phyloP scores from a whole-genome alignment of 202 grass and related monocot genomes.

The Schoenoplectus tabernaemontani region DNA sequence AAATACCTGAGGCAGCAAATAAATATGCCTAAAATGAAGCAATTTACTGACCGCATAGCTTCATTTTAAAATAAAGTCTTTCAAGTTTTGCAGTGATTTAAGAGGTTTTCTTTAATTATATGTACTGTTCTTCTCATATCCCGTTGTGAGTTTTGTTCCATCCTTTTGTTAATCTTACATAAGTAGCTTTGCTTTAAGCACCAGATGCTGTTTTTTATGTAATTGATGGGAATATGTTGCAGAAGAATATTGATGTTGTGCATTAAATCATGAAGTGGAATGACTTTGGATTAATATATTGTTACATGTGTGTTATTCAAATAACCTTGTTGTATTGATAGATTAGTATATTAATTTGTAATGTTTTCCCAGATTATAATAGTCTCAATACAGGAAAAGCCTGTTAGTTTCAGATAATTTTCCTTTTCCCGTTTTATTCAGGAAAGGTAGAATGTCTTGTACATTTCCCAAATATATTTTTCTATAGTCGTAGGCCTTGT shows the following conservation, averaged over 20 bases:
- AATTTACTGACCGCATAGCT: too few species aligned
- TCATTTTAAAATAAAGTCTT: conserved; percentile 5
- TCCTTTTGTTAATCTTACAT: not conserved
- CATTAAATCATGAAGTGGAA: not conserved
- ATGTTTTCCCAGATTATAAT: not conserved
- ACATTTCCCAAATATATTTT: not conserved
- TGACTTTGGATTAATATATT: not conserved
- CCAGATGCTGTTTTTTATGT: conserved; percentile 9
- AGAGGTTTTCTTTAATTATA: conserved; percentile 10
- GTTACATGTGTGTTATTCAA: not conserved
- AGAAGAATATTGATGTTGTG: not conserved
- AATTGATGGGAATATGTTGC: not conserved
- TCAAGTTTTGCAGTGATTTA: conserved; percentile 23
- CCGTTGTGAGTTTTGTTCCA: not conserved
- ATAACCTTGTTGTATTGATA: not conserved
- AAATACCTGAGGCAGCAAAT: conserved; percentile 20
- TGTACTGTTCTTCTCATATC: not conserved
- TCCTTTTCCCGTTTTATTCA: not conserved
- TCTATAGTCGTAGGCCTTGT: too few species aligned
- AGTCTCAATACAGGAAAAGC: not conserved
- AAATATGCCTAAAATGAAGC: too few species aligned
- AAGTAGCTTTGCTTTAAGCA: not conserved
- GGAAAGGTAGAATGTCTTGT: not conserved
- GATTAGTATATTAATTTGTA: not conserved
- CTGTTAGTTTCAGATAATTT: not conserved